These are phyloP conservation scores for Xylaria sp. DNA, from an alignment of 2,329 filamentous ascomycete species.

Conservation along the genomic window DNA sequence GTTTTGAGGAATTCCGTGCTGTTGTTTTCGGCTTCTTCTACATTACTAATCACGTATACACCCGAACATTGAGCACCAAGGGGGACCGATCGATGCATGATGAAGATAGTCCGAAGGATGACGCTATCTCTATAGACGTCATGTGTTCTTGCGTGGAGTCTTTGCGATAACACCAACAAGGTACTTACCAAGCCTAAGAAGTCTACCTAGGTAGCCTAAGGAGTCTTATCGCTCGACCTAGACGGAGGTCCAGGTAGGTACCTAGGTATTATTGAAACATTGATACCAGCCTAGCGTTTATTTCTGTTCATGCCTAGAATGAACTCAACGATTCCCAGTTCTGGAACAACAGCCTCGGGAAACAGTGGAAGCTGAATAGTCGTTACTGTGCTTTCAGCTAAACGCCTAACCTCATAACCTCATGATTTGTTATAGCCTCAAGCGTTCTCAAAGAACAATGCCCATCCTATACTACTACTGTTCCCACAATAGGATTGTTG, in stretches of 20 bases:
- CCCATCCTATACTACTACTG: neutral
- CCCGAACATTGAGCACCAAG: constrained; percentile 14
- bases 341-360: neutral
- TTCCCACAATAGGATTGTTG: neutral
- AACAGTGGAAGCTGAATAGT: neutral
- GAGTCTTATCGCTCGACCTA: neutral
- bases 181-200: neutral
- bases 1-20: neutral
- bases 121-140: constrained; percentile 32
- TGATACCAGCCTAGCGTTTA: too few relatives aligned
- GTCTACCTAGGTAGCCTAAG: neutral
- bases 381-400: neutral
- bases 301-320: too few relatives aligned
- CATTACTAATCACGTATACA: neutral
- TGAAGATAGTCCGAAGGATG: constrained; percentile 2
- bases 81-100: neutral
- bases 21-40: neutral
- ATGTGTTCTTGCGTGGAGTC: constrained; percentile 33
- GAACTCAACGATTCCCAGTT: neutral
- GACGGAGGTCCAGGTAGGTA: neutral
- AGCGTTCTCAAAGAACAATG: neutral
- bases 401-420: too few relatives aligned
- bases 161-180: constrained; percentile 30
- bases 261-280: neutral
- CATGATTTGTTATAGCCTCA: neutral